Evolutionary conservation across 2,329 filamentous ascomycete species (phyloP).

Genomic region (Harringtonia lauricola): DNA sequence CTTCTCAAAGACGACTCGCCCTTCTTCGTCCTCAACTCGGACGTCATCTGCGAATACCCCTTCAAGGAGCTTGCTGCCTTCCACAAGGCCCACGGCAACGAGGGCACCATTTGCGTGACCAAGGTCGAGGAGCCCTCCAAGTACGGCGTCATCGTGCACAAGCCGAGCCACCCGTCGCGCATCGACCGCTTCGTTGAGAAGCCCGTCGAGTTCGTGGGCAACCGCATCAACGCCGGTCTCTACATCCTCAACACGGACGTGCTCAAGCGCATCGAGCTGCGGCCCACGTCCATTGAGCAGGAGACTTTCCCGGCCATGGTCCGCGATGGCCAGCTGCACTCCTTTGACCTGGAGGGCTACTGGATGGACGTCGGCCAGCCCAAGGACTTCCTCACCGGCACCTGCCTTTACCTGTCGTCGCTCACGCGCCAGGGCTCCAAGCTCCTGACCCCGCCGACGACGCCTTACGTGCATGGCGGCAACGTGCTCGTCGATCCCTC

Average conservation of each 20-base stretch:
- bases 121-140: conserved; percentile 99
- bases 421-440: conserved; percentile 84
- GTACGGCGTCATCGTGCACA: conserved; percentile 97
- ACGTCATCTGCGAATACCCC: conserved; percentile 96
- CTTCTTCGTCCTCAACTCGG: conserved; percentile 97
- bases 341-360: conserved; percentile 92
- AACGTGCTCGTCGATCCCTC: conserved; percentile 93
- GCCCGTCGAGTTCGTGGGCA: conserved; percentile 95
- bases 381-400: conserved; percentile 94
- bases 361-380: conserved; percentile 99
- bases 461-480: conserved; percentile 79
- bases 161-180: conserved; percentile 77
- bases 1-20: conserved; percentile 87
- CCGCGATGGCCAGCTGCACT: conserved; percentile 82
- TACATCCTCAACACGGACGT: conserved; percentile 95
- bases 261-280: conserved; percentile 83
- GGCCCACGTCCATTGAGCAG: conserved; percentile 95
- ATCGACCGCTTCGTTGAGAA: conserved; percentile 99
- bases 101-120: conserved; percentile 96
- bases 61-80: conserved; percentile 84
- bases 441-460: conserved; percentile 60
- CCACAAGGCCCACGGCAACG: conserved; percentile 86
- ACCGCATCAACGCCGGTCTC: conserved; percentile 97
- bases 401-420: conserved; percentile 90
- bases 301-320: conserved; percentile 96